phyloP scores from a whole-genome alignment of 306 rosid species.

The Hippophae tibetana region DNA sequence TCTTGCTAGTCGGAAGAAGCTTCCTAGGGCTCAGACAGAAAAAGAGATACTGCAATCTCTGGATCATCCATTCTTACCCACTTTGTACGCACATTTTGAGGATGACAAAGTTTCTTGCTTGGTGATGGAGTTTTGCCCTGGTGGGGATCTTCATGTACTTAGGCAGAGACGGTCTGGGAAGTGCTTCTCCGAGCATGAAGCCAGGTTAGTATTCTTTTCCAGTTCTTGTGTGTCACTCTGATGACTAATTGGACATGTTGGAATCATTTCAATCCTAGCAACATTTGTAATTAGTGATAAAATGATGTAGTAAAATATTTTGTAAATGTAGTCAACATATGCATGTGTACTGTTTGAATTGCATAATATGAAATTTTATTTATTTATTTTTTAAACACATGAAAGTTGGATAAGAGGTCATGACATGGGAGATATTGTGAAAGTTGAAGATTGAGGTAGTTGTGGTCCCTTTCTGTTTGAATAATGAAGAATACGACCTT shows the following conservation, averaged over 20 bases:
- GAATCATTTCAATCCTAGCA: too few relatives aligned
- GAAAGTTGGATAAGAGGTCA: too few relatives aligned
- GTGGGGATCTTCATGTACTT: slow-evolving; percentile 86
- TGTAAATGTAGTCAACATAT: too few relatives aligned
- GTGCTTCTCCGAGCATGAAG: slow-evolving; percentile 78
- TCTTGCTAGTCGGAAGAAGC: slow-evolving; percentile 77
- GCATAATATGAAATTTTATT: too few relatives aligned
- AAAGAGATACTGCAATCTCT: slow-evolving; percentile 87
- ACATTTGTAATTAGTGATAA: too few relatives aligned
- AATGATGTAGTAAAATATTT: too few relatives aligned
- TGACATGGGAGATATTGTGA: too few relatives aligned
- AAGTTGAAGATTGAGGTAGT: not conserved
- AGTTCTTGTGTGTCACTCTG: slow-evolving; percentile 3
- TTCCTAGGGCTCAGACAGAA: slow-evolving; percentile 79
- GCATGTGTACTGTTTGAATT: too few relatives aligned
- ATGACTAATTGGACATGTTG: not conserved
- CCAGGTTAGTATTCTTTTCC: slow-evolving; percentile 54
- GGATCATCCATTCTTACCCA: slow-evolving; percentile 96
- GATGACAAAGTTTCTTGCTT: slow-evolving; percentile 74
- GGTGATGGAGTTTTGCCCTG: slow-evolving; percentile 95
- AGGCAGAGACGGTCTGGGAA: slow-evolving; percentile 87
- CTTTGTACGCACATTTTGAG: slow-evolving; percentile 76
- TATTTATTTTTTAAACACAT: too few relatives aligned
- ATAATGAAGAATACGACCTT: not conserved
- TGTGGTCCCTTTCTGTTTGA: not conserved